phyloP scores from a whole-genome alignment of 176 grass and related monocot species.

The Saccharum spontaneum region DNA sequence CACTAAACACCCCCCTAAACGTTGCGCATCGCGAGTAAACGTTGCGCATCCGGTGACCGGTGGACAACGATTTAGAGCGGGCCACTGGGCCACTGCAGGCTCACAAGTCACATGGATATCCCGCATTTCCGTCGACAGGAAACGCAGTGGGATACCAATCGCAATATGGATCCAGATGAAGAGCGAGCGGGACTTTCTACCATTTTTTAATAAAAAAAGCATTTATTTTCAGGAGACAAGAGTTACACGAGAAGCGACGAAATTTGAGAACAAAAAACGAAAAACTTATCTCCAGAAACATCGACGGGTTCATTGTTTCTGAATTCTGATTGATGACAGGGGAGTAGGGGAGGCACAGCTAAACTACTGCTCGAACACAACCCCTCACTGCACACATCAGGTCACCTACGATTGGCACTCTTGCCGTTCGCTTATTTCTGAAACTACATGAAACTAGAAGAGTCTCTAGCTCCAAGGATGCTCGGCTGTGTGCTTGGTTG shows the following conservation, averaged over 20 bases:
- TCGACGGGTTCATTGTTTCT: background rate
- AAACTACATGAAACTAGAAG: background rate
- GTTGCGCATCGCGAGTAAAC: background rate
- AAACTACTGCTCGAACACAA: background rate
- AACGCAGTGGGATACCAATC: background rate
- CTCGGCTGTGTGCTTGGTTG: background rate
- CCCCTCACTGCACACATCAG: background rate
- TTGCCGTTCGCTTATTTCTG: conserved; percentile 31
- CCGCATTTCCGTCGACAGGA: background rate
- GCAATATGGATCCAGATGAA: too few relatives aligned
- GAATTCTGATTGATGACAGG: background rate
- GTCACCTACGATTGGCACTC: background rate
- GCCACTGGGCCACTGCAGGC: background rate
- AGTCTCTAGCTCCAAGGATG: background rate
- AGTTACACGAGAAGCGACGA: conserved; percentile 11
- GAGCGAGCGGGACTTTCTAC: too few relatives aligned
- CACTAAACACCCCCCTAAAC: too few relatives aligned
- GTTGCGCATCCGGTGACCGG: background rate
- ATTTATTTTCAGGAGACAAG: background rate
- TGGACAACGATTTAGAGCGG: background rate
- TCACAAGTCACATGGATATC: background rate
- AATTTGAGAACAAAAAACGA: background rate
- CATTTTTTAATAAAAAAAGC: background rate
- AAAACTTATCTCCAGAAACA: background rate
- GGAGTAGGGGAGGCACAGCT: background rate